These are phyloP conservation scores for Alternaria atra DNA, from an alignment of 2,329 filamentous ascomycete species.

Conservation along the genomic window DNA sequence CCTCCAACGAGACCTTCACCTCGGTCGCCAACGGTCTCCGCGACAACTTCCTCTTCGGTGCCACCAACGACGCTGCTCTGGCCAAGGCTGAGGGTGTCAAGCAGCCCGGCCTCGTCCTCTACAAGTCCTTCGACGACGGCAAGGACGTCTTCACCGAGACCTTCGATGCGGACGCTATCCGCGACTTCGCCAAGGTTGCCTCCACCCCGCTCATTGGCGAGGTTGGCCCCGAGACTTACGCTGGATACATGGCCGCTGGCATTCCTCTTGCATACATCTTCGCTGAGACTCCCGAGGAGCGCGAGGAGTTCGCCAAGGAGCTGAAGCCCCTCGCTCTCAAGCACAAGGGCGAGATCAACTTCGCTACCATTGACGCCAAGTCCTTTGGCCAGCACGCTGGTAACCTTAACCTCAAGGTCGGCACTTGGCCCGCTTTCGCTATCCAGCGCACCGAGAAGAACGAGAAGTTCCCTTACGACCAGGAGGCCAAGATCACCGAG, in stretches of 20 bases:
- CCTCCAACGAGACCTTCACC: slow-evolving; percentile 86
- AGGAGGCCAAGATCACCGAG: slow-evolving; percentile 78
- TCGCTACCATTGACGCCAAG: slow-evolving; percentile 96
- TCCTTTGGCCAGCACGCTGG: slow-evolving; percentile 91
- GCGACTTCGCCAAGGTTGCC: slow-evolving; percentile 82
- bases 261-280: slow-evolving; percentile 98
- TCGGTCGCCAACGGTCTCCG: slow-evolving; percentile 77
- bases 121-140: slow-evolving; percentile 98
- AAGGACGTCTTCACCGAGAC: slow-evolving; percentile 84
- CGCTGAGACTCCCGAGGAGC: slow-evolving; percentile 89
- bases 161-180: slow-evolving; percentile 82
- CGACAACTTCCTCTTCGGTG: slow-evolving; percentile 92
- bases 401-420: slow-evolving; percentile 96
- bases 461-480: slow-evolving; percentile 94
- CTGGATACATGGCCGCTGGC: slow-evolving; percentile 89
- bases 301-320: slow-evolving; percentile 75
- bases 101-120: slow-evolving; percentile 86
- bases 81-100: slow-evolving; percentile 91
- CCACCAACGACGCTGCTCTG: slow-evolving; percentile 81
- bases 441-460: slow-evolving; percentile 97
- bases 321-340: slow-evolving; percentile 90
- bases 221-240: slow-evolving; percentile 96
- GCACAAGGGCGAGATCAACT: slow-evolving; percentile 94
- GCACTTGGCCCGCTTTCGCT: slow-evolving; percentile 96
- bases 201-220: slow-evolving; percentile 93